Evolutionary conservation across 2,329 filamentous ascomycete genomes (phyloP), one percentile per base, ranked within the genome.

Genomic region (Aspergillus fructus): DNA sequence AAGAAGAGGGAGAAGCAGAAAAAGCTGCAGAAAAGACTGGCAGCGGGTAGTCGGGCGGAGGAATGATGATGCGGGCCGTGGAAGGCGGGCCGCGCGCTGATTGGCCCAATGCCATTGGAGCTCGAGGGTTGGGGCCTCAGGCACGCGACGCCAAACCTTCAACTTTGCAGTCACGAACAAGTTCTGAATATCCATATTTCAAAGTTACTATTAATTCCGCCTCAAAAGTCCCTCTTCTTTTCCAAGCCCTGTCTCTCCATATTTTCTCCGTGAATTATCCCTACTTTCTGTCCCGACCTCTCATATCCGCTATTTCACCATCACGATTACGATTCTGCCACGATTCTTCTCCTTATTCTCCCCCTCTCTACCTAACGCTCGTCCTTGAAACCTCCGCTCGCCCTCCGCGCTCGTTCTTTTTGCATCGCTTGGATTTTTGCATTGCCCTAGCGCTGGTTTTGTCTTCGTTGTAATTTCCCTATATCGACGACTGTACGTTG

Each of bases 51-150:
- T 2, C 33, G 53, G 53, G 53, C 61, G 67, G 64, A 67, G 66
- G 71, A 75, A 71, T 64, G 64, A 68, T 64, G 67, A 65, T 66
- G 70, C 67, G 65, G 64, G 59, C 56, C 62, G 64, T 41, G 37
- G 49, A 62, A 62, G 61, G 56, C 58, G 64, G 69, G 59, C 40
- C 24, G 15, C 30, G 5, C 12, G 30, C 13, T 72, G 69, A 74
- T 74, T 74, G 71, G 50, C 23, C 27, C 56, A 56, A 62, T 39
- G 24, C 23, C 13, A 47, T 43, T 37, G 46, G 49, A 62, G 58
- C 59, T 57, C 43, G 56, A 57, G 56, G 47, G 47, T 47, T 43
- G 43, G 12, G 5, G 27, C 49, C 55, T 56, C 46, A 50, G 56
- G 56, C 49, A 50, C 15, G 9, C 27, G 34, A 59, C 51, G 47